Evolutionary conservation across 148 eudicot species (phyloP), one percentile per base, ranked within the genome.

Genomic region (Chenopodium album): DNA sequence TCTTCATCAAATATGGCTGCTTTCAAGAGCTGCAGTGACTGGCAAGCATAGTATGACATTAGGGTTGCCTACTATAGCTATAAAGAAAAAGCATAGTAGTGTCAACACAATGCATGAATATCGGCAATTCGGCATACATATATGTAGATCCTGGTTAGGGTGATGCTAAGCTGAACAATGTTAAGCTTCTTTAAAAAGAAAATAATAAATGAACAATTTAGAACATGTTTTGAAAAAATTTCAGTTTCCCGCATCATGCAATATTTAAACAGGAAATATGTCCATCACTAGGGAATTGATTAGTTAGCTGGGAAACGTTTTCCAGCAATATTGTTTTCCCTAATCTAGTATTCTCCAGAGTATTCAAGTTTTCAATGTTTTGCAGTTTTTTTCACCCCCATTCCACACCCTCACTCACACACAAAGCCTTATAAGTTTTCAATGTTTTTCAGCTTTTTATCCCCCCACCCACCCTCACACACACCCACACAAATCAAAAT

Each of bases 21-120:
- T 89, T 90, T 92, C 70, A 96, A 83, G 78, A 94, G 94, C 88
- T 92, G 90, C 86, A 94, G 86, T 44, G 99, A 96, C 99, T 96
- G 90, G 72, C 69, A 75, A 82, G 68, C 23, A 63, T 85, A 87
- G 28, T 68, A 41, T 44, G 56, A 16, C 41, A 75, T 84, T 52
- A 81, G 82, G 47, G 20, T 71, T 48, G 16, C 29, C 1, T 41
- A 7, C 17, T 4, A 66, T 14, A 20, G 44, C 7, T 71, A 68
- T 50, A 74, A 73, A 64, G 48, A 64, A 82, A 50, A 64, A 13
- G 29, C n/a, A 22, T 52, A 20, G 7, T 4, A 10, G n/a, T 11
- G 44, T 37, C 44, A 46, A 73, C 41, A 80, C 62, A 37, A 60
- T 37, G 48, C 50, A 71, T 56, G 32, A 60, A 71, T 34, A 70